Evolutionary conservation across 306 rosid species (phyloP).

Genomic region (Cyamopsis tetragonoloba): DNA sequence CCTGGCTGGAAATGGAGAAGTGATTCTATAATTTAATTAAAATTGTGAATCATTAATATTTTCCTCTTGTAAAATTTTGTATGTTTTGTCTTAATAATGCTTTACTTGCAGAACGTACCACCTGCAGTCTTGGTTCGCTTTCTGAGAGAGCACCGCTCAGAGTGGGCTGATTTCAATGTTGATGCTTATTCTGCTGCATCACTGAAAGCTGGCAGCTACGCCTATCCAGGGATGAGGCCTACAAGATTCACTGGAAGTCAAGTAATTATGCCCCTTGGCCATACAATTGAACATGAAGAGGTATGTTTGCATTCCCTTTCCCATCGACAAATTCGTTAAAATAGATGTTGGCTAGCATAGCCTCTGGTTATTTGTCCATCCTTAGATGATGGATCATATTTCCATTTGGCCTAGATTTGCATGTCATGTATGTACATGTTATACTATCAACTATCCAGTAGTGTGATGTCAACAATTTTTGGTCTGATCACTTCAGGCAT

Average conservation of each 20-base stretch:
- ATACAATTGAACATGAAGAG: constrained; percentile 94
- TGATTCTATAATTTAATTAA: not conserved
- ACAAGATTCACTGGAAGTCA: constrained; percentile 95
- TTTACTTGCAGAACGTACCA: constrained; percentile 69
- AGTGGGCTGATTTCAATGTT: constrained; percentile 99
- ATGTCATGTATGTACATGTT: not conserved
- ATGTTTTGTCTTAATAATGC: not conserved
- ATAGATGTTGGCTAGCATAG: not conserved
- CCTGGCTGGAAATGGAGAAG: not conserved
- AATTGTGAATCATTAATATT: not conserved
- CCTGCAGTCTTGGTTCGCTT: constrained; percentile 92
- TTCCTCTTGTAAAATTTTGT: not conserved
- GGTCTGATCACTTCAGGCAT: not conserved
- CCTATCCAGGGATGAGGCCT: constrained; percentile 89
- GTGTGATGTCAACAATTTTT: not conserved
- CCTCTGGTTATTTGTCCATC: not conserved
- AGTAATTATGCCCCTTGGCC: constrained; percentile 98
- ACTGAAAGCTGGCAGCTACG: constrained; percentile 67
- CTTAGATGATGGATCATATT: not conserved
- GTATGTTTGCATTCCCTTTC: constrained; percentile 30
- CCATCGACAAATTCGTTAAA: no score
- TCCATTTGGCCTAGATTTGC: constrained; percentile 6
- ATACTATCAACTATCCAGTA: not conserved
- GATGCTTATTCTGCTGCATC: constrained; percentile 89
- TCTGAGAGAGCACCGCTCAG: constrained; percentile 95